These are phyloP conservation scores for Yamadazyma blattariae DNA, from an alignment of 1,139 yeast species.

Conservation along the genomic window DNA sequence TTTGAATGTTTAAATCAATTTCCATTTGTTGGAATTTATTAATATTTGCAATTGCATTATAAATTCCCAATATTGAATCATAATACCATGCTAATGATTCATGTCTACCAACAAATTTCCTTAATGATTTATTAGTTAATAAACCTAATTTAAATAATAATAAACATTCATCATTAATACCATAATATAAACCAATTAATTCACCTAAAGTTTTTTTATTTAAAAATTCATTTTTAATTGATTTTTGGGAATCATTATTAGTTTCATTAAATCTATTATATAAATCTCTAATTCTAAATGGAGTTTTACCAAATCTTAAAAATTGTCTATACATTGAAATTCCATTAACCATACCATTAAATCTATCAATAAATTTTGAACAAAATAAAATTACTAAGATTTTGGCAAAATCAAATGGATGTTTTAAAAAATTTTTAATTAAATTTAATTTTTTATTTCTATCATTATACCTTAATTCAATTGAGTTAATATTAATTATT, in stretches of 20 bases:
- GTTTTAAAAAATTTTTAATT: slow-evolving; percentile 34
- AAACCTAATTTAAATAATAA: slow-evolving; percentile 54
- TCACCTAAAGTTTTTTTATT: slow-evolving; percentile 47
- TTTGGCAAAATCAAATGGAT: slow-evolving; percentile 41
- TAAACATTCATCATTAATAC: slow-evolving; percentile 58
- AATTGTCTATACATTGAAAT: slow-evolving; percentile 64
- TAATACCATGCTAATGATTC: slow-evolving; percentile 65
- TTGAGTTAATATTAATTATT: slow-evolving; percentile 26
- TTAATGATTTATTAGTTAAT: slow-evolving; percentile 36
- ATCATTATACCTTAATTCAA: slow-evolving; percentile 32
- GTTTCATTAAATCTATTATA: slow-evolving; percentile 18
- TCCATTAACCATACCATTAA: slow-evolving; percentile 45
- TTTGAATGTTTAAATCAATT: slow-evolving; percentile 37
- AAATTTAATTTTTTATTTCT: slow-evolving; percentile 33
- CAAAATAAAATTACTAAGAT: slow-evolving; percentile 36
- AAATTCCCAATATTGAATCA: slow-evolving; percentile 55
- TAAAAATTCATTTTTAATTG: slow-evolving; percentile 20
- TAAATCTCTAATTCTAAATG: slow-evolving; percentile 48
- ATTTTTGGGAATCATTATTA: slow-evolving; percentile 5
- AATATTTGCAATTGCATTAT: slow-evolving; percentile 42
- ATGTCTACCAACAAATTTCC: slow-evolving; percentile 42
- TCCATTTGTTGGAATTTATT: slow-evolving; percentile 40
- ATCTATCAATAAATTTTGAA: slow-evolving; percentile 27
- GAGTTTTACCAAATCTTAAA: slow-evolving; percentile 69
- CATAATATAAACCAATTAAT: slow-evolving; percentile 54